A percentile compares a stretch with the other conserved stretches of the same genome.
Evolutionary conservation across 75 land plant genomes (phyloP).

Genomic region (Selaginella tamariscina): DNA sequence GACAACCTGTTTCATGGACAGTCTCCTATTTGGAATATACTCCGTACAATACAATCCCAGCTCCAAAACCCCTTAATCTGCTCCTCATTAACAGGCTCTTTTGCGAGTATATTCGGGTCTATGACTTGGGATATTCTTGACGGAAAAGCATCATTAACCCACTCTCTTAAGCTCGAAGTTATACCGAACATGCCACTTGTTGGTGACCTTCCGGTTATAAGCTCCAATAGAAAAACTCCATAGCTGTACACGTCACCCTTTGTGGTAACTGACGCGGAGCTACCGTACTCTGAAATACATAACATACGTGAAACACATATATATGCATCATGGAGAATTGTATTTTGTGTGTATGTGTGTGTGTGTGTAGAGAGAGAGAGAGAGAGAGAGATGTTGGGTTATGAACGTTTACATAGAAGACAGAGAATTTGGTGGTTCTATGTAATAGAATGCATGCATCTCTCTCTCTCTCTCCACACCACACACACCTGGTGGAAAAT

Average conservation of each 20-base stretch:
- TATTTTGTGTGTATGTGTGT: neutral
- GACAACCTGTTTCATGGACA: neutral
- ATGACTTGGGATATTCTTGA: neutral
- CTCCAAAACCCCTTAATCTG: too few relatives aligned
- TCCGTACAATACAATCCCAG: neutral
- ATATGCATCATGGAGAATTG: too few relatives aligned
- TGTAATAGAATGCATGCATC: too few relatives aligned
- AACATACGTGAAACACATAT: neutral
- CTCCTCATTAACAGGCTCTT: neutral
- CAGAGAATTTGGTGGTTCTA: too few relatives aligned
- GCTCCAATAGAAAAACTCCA: conserved; percentile 6
- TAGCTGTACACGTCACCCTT: conserved; percentile 9
- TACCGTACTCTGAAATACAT: neutral
- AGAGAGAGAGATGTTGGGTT: neutral
- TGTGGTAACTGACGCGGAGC: neutral
- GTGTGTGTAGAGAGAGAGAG: neutral
- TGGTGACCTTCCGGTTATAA: conserved; percentile 4
- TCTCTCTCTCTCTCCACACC: too few relatives aligned
- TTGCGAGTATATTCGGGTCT: neutral
- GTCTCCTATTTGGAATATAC: neutral
- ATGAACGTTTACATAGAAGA: too few relatives aligned
- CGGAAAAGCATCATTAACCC: conserved; percentile 1
- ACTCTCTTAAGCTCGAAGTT: neutral
- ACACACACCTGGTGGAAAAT: too few relatives aligned
- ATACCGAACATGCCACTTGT: conserved; percentile 10